phyloP scores from a whole-genome alignment of 495 filamentous ascomycete species.

The Aspergillus egyptiacus region DNA sequence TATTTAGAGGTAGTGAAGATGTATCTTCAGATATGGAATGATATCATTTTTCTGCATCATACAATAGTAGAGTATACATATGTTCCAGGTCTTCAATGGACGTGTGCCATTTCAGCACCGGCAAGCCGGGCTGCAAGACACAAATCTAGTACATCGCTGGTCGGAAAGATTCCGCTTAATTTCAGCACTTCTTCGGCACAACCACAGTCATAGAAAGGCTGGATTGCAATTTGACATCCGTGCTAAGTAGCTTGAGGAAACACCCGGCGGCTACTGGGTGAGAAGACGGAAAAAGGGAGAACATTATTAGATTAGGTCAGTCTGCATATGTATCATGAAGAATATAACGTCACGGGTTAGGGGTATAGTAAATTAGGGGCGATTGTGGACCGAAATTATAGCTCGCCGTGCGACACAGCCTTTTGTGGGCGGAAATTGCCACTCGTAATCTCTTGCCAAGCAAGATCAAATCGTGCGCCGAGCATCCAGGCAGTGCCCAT shows the following conservation, averaged over 20 bases:
- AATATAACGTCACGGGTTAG: slow-evolving; percentile 13
- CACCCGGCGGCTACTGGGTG: neutral
- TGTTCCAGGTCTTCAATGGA: slow-evolving; percentile 49
- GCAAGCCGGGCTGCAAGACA: slow-evolving; percentile 38
- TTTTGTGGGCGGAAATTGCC: slow-evolving; percentile 40
- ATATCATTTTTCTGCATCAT: neutral
- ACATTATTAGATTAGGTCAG: slow-evolving; percentile 29
- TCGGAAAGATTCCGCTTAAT: slow-evolving; percentile 35
- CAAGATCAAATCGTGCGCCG: slow-evolving; percentile 64
- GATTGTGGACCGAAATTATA: slow-evolving; percentile 36
- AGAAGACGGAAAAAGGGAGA: slow-evolving; percentile 7
- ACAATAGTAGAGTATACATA: slow-evolving; percentile 4
- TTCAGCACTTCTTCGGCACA: slow-evolving; percentile 88
- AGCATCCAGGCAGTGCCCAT: slow-evolving; percentile 59
- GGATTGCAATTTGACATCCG: slow-evolving; percentile 99
- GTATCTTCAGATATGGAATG: neutral
- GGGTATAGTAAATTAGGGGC: slow-evolving; percentile 15
- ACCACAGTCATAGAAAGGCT: slow-evolving; percentile 74
- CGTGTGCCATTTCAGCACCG: slow-evolving; percentile 36
- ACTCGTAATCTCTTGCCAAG: slow-evolving; percentile 46
- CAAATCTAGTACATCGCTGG: slow-evolving; percentile 48
- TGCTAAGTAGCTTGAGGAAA: slow-evolving; percentile 51
- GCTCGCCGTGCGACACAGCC: slow-evolving; percentile 26
- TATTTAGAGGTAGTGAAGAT: neutral
- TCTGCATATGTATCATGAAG: slow-evolving; percentile 9